A percentile compares a stretch with the other conserved stretches of the same genome.
These are phyloP conservation scores for Dovyalis caffra DNA, from an alignment of 345 rosid genomes.

Conservation along the genomic window DNA sequence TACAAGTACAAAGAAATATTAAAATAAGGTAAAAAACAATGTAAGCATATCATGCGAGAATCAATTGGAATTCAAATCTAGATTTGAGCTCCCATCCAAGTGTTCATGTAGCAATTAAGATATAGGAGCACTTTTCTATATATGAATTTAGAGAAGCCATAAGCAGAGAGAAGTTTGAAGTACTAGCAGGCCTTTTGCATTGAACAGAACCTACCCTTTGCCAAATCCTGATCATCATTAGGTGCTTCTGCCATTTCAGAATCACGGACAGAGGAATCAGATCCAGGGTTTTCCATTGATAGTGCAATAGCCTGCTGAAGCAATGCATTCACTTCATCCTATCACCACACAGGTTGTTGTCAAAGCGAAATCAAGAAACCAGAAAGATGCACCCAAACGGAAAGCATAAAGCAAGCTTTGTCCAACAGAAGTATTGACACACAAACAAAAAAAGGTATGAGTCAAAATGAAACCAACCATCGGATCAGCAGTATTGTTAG, in stretches of 20 bases:
- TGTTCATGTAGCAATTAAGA: not conserved
- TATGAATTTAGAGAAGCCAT: not conserved
- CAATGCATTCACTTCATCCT: constrained; percentile 55
- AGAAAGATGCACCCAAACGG: not conserved
- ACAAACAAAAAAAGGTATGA: not conserved
- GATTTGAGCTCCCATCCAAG: not conserved
- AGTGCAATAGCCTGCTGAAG: constrained; percentile 64
- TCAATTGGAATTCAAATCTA: not conserved
- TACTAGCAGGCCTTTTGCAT: not conserved
- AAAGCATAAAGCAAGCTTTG: not conserved
- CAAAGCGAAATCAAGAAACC: constrained; percentile 1
- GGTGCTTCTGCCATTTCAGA: constrained; percentile 24
- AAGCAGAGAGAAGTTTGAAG: not conserved
- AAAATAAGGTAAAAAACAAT: not conserved
- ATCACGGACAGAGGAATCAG: constrained; percentile 20
- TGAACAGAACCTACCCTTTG: constrained; percentile 41
- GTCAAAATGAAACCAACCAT: constrained; percentile 37
- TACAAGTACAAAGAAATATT: not conserved
- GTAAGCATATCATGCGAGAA: not conserved
- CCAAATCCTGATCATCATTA: constrained; percentile 55
- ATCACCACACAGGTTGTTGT: constrained; percentile 10
- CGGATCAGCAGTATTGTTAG: constrained; percentile 13
- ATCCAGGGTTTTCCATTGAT: constrained; percentile 45
- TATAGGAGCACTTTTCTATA: not conserved
- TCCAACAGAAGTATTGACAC: not conserved